Evolutionary conservation across 768 basidiomycete species (phyloP), one percentile per base, ranked within the genome.

Genomic region (Tulasnella sp.): DNA sequence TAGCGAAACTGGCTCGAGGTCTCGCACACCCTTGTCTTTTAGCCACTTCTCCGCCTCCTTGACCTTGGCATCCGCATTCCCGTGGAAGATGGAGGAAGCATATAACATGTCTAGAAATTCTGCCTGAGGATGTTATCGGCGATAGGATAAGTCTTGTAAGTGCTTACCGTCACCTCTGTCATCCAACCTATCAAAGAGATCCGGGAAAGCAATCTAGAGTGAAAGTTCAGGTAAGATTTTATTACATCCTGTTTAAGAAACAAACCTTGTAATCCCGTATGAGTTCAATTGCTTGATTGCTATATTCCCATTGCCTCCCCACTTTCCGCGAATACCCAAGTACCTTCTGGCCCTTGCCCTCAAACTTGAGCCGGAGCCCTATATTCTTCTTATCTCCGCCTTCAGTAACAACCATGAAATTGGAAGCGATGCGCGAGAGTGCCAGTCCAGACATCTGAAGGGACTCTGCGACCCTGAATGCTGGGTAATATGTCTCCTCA

Each of bases 341-440:
- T 1, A 99, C 98, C 85, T 99, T 99, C 82, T 96, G 85, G 14
- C 91, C 90, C 85, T 98, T 99, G 18, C 91, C 94, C 83, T 99
- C 98, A 81, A 98, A 99, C 85, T 99, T 99, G 82, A 99, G 89
- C 84, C 94, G 95, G 58, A 99, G 89, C 2, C 98, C 98, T 40
- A 99, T 86, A 84, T 99, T 99, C 78, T 89, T 90, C 87, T 98
- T 98, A 79, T 90, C 88, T 12, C 89, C 89, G 83, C 95, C 95
- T 0, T 89, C 86, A 0, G 90, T 90, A 79, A 95, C 85, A 58
- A 98, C 94, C 91, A 98, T 92, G 83, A 98, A 92, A 83, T 94
- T 97, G 16, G 97, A 97, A 0, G 95, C 94, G 82, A 99, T 94
- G 85, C 92, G 94, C 16, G 96, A 93, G 19, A 99, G 85, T 0